A percentile compares a stretch with the other conserved stretches of the same genome.
phyloP scores from a whole-genome alignment of 495 filamentous ascomycete genomes.

The Podospora tetraspora region DNA sequence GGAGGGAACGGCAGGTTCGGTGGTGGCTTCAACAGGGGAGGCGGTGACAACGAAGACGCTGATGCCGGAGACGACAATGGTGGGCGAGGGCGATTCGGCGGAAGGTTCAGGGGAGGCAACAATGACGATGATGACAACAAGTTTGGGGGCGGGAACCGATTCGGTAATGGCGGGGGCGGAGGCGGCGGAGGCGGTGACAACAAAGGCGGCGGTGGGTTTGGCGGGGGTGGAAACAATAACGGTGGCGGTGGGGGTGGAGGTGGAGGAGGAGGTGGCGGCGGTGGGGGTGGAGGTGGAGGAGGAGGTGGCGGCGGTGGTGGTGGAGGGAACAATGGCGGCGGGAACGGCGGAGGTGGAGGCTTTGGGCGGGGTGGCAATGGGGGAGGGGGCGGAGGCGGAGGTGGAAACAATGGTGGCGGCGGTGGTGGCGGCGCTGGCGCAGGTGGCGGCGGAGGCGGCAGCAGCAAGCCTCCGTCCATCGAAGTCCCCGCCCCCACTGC shows the following conservation, averaged over 20 bases:
- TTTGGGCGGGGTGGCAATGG: background rate
- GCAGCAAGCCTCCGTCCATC: background rate
- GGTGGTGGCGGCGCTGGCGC: background rate
- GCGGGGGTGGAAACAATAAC: slow-evolving; percentile 5
- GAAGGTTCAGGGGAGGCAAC: background rate
- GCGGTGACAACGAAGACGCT: background rate
- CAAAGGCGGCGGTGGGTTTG: slow-evolving; percentile 3
- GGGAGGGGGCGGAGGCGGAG: background rate
- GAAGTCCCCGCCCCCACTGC: background rate
- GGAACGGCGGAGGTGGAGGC: background rate
- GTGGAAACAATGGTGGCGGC: background rate
- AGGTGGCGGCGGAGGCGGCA: background rate
- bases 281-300: slow-evolving; percentile 1
- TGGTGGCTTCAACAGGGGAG: slow-evolving; percentile 3
- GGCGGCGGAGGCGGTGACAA: background rate
- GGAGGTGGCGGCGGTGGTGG: background rate
- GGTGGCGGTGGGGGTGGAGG: background rate
- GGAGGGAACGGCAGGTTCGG: background rate
- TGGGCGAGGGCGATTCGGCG: background rate
- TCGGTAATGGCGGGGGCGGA: background rate
- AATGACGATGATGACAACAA: background rate
- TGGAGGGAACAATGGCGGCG: slow-evolving; percentile 2
- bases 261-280: background rate
- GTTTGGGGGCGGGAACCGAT: slow-evolving; percentile 1
- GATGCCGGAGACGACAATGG: background rate